Conservation (phyloP, 257 asterid species). For the Misopates orontium region DNA sequence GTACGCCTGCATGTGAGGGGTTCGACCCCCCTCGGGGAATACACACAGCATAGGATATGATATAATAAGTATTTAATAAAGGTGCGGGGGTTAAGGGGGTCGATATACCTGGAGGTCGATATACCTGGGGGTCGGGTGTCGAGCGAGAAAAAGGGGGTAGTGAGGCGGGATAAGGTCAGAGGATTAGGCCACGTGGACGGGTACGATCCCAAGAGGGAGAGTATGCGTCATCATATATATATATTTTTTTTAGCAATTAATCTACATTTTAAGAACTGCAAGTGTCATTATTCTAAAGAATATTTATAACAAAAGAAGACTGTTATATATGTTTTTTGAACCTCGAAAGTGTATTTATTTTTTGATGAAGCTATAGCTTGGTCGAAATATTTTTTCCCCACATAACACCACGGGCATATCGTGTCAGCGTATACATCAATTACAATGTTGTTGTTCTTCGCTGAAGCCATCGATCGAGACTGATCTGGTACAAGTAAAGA, state of each 20-base stretch:
- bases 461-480: conserved; percentile 48
- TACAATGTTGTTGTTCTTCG: conserved; percentile 43
- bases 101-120: no score
- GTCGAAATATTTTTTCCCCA: conserved; percentile 78
- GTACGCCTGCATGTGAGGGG: no score
- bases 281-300: conserved; percentile 9
- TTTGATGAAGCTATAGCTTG: conserved; percentile 64
- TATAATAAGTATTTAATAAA: no score
- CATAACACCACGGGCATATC: conserved; percentile 94
- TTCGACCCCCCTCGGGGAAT: no score
- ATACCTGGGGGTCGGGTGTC: no score
- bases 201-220: no score
- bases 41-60: no score
- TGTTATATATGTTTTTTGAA: neutral
- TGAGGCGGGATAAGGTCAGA: no score
- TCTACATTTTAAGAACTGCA: neutral
- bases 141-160: no score
- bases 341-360: conserved; percentile 50
- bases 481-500: conserved; percentile 30
- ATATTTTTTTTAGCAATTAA: neutral
- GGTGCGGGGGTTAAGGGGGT: no score
- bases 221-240: no score
- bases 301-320: neutral
- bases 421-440: conserved; percentile 69
- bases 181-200: no score